Base-by-base conservation (phyloP, 1,284 basidiomycete genomes). In the Cystobasidium pallidum region DNA sequence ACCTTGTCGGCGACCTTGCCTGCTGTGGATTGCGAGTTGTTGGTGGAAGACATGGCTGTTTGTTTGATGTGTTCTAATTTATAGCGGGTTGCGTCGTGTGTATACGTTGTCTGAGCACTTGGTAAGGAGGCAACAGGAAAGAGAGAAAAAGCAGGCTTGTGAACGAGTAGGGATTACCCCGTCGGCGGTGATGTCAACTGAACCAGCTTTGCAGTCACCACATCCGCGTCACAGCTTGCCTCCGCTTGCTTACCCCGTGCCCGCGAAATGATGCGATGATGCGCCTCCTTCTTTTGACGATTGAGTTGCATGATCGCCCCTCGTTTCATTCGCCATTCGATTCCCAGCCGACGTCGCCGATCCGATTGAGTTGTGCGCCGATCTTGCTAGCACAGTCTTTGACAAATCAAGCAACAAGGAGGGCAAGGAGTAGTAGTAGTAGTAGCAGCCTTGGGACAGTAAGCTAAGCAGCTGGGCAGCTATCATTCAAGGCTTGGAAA, bases 1-100 rank as follows among this genome's bases (percentile, higher is more conserved):
- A 61, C 58, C 41, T 41, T 45, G 41, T 61, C 34, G 39, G 58
- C 58, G 39, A 45, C 39, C 26, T 61, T 61, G 58, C 58, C 34
- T 10, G 58, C 58, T 11, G 58, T 61, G 39, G 30, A 36, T 36
- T 28, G 24, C n/a, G 39, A 41, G 39, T 43, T 61, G n/a, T n/a
- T n/a, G n/a, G n/a, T n/a, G 24, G 36, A 41, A 28, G 34, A 43
- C 26, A 43, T 26, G n/a, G n/a, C n/a, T n/a, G n/a, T n/a, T n/a
- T n/a, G 36, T 41, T 41, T 7, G 36, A 2, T 61, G 24, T 19
- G 6, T 61, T 10, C 41, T 11, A 39, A 21, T 21, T 57, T 15
- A 41, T 41, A 15, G 11, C 21, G 34, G n/a, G 26, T 34, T 55
- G 39, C 39, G 55, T 7, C 8, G 7, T 30, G 17, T 13, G 32